phyloP scores from a whole-genome alignment of 495 filamentous ascomycete genomes.

The Cenococcum geophilum region DNA sequence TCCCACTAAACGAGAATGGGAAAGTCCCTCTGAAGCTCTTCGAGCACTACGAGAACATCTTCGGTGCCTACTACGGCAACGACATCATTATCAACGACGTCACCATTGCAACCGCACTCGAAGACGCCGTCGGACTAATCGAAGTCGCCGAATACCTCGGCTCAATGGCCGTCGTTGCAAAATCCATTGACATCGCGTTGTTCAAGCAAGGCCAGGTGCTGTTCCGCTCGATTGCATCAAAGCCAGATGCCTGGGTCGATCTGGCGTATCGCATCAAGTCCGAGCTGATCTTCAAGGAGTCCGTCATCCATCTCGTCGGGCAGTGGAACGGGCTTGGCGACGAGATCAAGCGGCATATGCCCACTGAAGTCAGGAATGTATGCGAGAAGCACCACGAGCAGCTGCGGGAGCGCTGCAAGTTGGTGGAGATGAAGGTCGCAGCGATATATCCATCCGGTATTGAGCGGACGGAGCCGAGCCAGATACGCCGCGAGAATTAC shows the following conservation, averaged over 20 bases:
- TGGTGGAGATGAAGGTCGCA: slow-evolving; percentile 16
- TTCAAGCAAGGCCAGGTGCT: slow-evolving; percentile 40
- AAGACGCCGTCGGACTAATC: slow-evolving; percentile 35
- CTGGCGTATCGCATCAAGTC: slow-evolving; percentile 42
- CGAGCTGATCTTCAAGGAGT: slow-evolving; percentile 44
- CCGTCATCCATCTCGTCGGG: slow-evolving; percentile 45
- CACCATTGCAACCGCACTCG: slow-evolving; percentile 29
- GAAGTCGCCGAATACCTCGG: slow-evolving; percentile 43
- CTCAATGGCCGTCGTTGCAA: slow-evolving; percentile 37
- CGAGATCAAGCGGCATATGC: slow-evolving; percentile 8
- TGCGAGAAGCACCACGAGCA: slow-evolving; percentile 33
- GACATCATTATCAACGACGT: slow-evolving; percentile 33
- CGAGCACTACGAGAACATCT: slow-evolving; percentile 38
- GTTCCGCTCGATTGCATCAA: slow-evolving; percentile 37
- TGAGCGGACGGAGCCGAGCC: not conserved
- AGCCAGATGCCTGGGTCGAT: slow-evolving; percentile 42
- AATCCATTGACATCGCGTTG: slow-evolving; percentile 41
- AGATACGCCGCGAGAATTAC: slow-evolving; percentile 30
- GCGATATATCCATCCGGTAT: slow-evolving; percentile 13
- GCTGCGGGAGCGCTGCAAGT: slow-evolving; percentile 38
- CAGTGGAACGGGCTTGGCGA: slow-evolving; percentile 33
- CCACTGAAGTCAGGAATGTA: slow-evolving; percentile 29
- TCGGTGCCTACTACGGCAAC: slow-evolving; percentile 42
- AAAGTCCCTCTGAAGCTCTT: slow-evolving; percentile 21
- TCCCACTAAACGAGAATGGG: slow-evolving; percentile 28